Evolutionary conservation across 345 rosid genomes (phyloP).

Genomic region (Raphanus raphanistrum): DNA sequence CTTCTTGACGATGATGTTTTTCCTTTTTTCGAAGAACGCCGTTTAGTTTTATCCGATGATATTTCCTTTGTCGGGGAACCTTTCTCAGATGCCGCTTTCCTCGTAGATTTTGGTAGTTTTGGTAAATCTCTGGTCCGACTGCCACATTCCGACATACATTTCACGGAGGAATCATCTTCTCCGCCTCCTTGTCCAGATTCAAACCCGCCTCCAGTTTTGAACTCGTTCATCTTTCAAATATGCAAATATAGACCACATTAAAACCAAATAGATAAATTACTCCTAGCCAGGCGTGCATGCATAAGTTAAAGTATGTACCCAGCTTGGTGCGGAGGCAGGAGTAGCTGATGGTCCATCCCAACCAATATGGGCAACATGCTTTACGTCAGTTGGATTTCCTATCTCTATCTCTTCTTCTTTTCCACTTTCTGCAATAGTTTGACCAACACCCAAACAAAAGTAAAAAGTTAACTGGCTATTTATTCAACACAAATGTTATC

Average conservation of each 20-base stretch:
- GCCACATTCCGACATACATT: constrained; percentile 64
- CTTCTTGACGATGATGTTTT: constrained; percentile 16
- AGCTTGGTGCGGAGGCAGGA: constrained; percentile 49
- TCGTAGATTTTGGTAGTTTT: constrained; percentile 34
- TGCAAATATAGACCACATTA: neutral
- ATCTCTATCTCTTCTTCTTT: constrained; percentile 80
- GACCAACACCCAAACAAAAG: constrained; percentile 2
- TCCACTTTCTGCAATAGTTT: constrained; percentile 50
- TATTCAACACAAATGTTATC: neutral
- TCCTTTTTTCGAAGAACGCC: constrained; percentile 48
- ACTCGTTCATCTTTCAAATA: constrained; percentile 63
- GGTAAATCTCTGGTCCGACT: constrained; percentile 33
- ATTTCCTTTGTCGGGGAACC: constrained; percentile 46
- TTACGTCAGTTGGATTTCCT: constrained; percentile 88
- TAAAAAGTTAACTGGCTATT: neutral
- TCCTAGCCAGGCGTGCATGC: neutral
- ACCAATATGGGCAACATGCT: constrained; percentile 94
- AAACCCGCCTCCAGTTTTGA: constrained; percentile 38
- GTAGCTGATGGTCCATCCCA: constrained; percentile 65
- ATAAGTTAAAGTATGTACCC: constrained; percentile 39
- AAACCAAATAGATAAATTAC: neutral
- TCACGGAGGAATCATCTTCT: constrained; percentile 41
- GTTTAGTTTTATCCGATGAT: constrained; percentile 49
- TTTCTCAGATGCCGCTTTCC: constrained; percentile 33
- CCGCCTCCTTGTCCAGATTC: constrained; percentile 40